These are phyloP conservation scores for Hyphopichia wangnamkhiaoensis DNA, from an alignment of 1,139 yeast genomes.

Conservation along the genomic window DNA sequence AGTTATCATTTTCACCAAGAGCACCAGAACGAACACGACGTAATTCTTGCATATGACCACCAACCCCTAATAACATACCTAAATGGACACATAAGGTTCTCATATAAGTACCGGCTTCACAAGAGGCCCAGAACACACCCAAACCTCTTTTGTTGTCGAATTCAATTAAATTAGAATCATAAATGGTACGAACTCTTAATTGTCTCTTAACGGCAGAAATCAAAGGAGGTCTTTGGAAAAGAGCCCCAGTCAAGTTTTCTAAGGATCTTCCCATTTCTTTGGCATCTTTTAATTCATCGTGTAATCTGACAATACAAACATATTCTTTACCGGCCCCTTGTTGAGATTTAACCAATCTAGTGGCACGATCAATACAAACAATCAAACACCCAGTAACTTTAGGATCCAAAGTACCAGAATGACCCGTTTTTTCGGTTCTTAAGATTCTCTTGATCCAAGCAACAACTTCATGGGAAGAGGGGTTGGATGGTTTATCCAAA, in stretches of 20 bases:
- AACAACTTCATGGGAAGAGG: slow-evolving; percentile 97
- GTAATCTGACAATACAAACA: slow-evolving; percentile 95
- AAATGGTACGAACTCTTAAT: slow-evolving; percentile 95
- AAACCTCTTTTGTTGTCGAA: slow-evolving; percentile 96
- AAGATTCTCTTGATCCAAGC: slow-evolving; percentile 98
- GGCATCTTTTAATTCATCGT: slow-evolving; percentile 87
- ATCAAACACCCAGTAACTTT: slow-evolving; percentile 97
- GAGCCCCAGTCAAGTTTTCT: slow-evolving; percentile 96
- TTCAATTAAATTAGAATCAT: slow-evolving; percentile 92
- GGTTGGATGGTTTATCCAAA: slow-evolving; percentile 96
- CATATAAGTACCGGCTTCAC: slow-evolving; percentile 99
- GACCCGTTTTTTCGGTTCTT: slow-evolving; percentile 97
- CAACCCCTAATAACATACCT: slow-evolving; percentile 97
- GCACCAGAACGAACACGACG: slow-evolving; percentile 99
- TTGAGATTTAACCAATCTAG: slow-evolving; percentile 96
- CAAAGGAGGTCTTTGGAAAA: slow-evolving; percentile 98
- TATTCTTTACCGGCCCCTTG: slow-evolving; percentile 99
- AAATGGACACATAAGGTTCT: slow-evolving; percentile 98
- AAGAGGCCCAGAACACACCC: slow-evolving; percentile 98
- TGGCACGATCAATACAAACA: slow-evolving; percentile 97
- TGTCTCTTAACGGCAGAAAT: slow-evolving; percentile 99
- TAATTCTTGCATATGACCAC: slow-evolving; percentile 99
- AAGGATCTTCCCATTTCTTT: slow-evolving; percentile 85
- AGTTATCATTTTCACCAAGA: slow-evolving; percentile 80
- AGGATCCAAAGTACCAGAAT: slow-evolving; percentile 98